Conservation (phyloP, 1,139 yeast genomes). For the Nakaseomyces delphensis region DNA sequence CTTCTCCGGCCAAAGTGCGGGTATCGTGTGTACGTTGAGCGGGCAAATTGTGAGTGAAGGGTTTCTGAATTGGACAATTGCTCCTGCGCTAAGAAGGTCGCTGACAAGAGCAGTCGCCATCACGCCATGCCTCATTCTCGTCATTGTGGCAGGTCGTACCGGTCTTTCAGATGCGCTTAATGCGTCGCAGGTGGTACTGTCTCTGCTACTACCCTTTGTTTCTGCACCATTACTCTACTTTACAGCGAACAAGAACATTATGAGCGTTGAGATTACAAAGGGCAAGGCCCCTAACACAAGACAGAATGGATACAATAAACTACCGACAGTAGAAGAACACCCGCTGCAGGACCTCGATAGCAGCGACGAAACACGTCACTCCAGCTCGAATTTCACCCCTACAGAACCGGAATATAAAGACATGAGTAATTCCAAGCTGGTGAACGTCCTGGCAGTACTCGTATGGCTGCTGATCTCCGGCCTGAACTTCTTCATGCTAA, state of each 20-base stretch:
- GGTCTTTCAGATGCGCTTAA: slow-evolving; percentile 64
- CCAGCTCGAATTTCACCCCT: background rate
- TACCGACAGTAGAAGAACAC: slow-evolving; percentile 8
- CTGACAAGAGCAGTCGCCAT: slow-evolving; percentile 66
- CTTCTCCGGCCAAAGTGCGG: slow-evolving; percentile 74
- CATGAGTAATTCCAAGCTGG: slow-evolving; percentile 59
- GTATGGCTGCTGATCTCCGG: slow-evolving; percentile 72
- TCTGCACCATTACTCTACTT: slow-evolving; percentile 69
- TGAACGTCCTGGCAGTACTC: slow-evolving; percentile 47
- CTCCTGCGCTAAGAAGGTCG: slow-evolving; percentile 62
- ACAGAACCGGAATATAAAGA: slow-evolving; percentile 33
- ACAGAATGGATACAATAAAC: background rate
- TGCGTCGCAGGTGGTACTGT: slow-evolving; percentile 65
- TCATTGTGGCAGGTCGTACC: slow-evolving; percentile 55
- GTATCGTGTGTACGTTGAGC: slow-evolving; percentile 72
- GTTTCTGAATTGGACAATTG: slow-evolving; percentile 60
- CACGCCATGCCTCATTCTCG: slow-evolving; percentile 59
- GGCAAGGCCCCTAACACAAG: slow-evolving; percentile 10
- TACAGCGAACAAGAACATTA: slow-evolving; percentile 51
- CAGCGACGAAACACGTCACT: slow-evolving; percentile 10
- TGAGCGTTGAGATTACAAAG: slow-evolving; percentile 39
- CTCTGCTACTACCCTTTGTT: slow-evolving; percentile 62
- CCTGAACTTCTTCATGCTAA: slow-evolving; percentile 66
- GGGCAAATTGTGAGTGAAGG: slow-evolving; percentile 81
- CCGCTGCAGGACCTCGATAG: slow-evolving; percentile 15